Evolutionary conservation across 805 yeast genomes (phyloP), one percentile per base, ranked within the genome.

Genomic region (Saturnispora mendoncae): DNA sequence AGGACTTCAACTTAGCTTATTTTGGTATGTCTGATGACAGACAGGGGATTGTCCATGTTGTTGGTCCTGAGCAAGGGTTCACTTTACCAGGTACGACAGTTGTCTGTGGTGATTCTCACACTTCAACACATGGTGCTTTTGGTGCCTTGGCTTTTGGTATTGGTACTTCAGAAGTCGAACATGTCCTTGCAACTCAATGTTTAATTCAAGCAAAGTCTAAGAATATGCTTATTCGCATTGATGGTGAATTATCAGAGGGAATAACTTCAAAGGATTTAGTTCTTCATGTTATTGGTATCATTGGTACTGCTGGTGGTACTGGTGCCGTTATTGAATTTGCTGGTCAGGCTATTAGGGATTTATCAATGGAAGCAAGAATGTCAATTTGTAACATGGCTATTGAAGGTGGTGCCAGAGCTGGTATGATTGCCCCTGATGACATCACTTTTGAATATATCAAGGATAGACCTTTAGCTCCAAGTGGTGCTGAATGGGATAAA

Each of bases 221-320:
- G 64, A 92, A 92, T 69, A 92, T 92, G 98, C 75, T 92, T 59
- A 80, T 92, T 52, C 63, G 71, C 47, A 84, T 92, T 20, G 78
- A 80, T 45, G 98, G 98, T 49, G 83, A 82, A 51, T 74, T 92
- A 51, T 65, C 70, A 29, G 83, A 84, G 30, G 97, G 97, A 40
- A 81, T 92, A 63, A 90, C 98, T 15, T 92, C 97, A 35, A 92
- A 92, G 72, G 98, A 92, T 67, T 70, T 92, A 54, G 80, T 92
- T 51, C 72, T 92, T 46, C 97, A 92, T 61, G 92, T 92, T 33
- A 92, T 92, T 57, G 96, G 97, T 53, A 78, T 80, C 39, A 92
- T 92, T 58, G 98, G 98, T 67, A 92, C 98, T 51, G 98, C 98
- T 46, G 98, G 98, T 66, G 98, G 98, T 68, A 92, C 97, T 45